phyloP scores from a whole-genome alignment of 306 rosid genomes.

The Amphicarpaea edgeworthii region DNA sequence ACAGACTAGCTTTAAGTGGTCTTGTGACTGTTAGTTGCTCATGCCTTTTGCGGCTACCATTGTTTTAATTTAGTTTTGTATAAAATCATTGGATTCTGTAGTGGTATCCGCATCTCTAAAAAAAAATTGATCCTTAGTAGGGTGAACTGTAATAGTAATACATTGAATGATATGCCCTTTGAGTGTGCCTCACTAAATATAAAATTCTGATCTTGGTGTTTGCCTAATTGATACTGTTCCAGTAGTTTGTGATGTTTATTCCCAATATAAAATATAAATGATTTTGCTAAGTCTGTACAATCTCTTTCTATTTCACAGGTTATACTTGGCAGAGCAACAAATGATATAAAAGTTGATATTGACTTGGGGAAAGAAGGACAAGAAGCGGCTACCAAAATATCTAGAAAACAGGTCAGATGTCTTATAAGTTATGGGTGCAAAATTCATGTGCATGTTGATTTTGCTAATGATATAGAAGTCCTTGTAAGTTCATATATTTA shows the following conservation, averaged over 20 bases:
- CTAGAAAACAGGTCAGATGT: constrained; percentile 80
- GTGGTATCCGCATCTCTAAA: too few relatives aligned
- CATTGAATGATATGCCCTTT: constrained; percentile 22
- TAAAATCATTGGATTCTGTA: background rate
- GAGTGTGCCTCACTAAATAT: constrained; percentile 26
- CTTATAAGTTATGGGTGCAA: constrained; percentile 37
- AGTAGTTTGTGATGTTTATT: constrained; percentile 41
- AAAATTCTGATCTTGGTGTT: constrained; percentile 36
- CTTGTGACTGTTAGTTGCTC: background rate
- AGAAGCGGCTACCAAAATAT: constrained; percentile 72
- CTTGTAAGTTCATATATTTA: constrained; percentile 15
- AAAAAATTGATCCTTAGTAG: background rate
- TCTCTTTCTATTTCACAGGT: constrained; percentile 61
- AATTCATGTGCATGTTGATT: constrained; percentile 38
- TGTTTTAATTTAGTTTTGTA: constrained; percentile 21
- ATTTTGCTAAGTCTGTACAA: constrained; percentile 34
- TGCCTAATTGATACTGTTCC: constrained; percentile 16
- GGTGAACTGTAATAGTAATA: constrained; percentile 28
- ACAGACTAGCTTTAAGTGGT: constrained; percentile 31
- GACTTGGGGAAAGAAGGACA: constrained; percentile 78
- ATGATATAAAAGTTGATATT: constrained; percentile 72
- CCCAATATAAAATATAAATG: constrained; percentile 38
- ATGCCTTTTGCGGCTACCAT: constrained; percentile 17
- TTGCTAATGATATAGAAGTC: constrained; percentile 35
- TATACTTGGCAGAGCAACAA: constrained; percentile 81